phyloP scores from a whole-genome alignment of 345 rosid species.

The Leavenworthia alabamica region DNA sequence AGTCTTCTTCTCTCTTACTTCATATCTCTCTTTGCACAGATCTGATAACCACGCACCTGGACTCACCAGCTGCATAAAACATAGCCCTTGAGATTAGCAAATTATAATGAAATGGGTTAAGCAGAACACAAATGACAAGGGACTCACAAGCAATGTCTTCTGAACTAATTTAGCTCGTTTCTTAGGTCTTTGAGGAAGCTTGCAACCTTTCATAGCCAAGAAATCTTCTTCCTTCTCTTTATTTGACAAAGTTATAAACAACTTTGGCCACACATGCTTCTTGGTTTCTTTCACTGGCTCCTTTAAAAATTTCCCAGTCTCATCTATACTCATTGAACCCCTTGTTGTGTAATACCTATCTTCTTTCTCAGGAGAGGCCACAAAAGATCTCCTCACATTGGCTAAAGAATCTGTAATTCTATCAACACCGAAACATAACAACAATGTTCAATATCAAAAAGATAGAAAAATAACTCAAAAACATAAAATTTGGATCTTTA shows the following conservation, averaged over 20 bases:
- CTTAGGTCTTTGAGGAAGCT: conserved; percentile 88
- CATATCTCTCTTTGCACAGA: conserved; percentile 73
- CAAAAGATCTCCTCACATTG: conserved; percentile 43
- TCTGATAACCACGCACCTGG: conserved; percentile 93
- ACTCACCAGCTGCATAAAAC: conserved; percentile 57
- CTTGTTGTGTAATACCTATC: conserved; percentile 74
- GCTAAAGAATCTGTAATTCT: conserved; percentile 46
- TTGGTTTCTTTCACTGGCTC: conserved; percentile 61
- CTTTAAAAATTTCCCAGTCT: conserved; percentile 45
- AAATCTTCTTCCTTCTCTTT: conserved; percentile 96
- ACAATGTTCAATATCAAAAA: background rate
- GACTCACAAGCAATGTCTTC: conserved; percentile 66
- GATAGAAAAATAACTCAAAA: background rate
- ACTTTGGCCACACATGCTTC: conserved; percentile 61
- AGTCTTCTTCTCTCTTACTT: conserved; percentile 88
- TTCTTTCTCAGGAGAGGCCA: conserved; percentile 64
- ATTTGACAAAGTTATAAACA: conserved; percentile 63
- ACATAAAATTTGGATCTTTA: background rate
- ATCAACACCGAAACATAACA: conserved; percentile 18
- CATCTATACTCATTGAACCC: conserved; percentile 69
- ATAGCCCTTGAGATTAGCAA: background rate
- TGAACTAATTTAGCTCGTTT: conserved; percentile 85
- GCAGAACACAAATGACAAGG: background rate
- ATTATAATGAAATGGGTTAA: background rate
- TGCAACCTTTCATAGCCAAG: conserved; percentile 93